Evolutionary conservation across 768 basidiomycete genomes (phyloP).

Genomic region (Cubamyces lactineus): DNA sequence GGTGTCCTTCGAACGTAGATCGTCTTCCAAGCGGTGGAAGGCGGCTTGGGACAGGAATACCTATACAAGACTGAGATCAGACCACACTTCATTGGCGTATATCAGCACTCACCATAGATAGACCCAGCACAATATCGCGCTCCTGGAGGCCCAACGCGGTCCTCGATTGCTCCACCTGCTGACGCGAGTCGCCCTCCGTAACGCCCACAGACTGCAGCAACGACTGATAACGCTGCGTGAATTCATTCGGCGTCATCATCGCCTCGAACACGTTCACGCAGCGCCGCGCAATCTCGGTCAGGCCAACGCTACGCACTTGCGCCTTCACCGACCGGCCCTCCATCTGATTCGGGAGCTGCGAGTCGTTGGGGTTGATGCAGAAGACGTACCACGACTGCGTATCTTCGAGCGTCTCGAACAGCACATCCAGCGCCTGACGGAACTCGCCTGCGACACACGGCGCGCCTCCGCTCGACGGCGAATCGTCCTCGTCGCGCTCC

Average conservation of each 20-base stretch:
- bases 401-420: constrained; percentile 88
- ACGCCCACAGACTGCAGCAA: constrained; percentile 61
- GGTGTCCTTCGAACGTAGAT: constrained; percentile 76
- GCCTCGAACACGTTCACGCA: constrained; percentile 76
- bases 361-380: constrained; percentile 94
- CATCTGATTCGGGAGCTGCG: constrained; percentile 91
- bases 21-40: constrained; percentile 89
- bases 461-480: constrained; percentile 37
- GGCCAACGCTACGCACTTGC: constrained; percentile 81
- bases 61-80: constrained; percentile 43
- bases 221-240: constrained; percentile 80
- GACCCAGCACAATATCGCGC: constrained; percentile 77
- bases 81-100: background rate
- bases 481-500: constrained; percentile 47
- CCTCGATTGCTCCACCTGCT: constrained; percentile 62
- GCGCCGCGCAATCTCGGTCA: constrained; percentile 77
- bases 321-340: constrained; percentile 92
- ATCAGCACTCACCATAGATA: constrained; percentile 67
- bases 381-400: constrained; percentile 91
- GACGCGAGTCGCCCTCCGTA: constrained; percentile 59
- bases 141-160: constrained; percentile 62
- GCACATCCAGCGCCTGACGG: constrained; percentile 77
- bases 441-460: constrained; percentile 91
- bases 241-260: constrained; percentile 84
- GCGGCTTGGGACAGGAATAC: constrained; percentile 86